Evolutionary conservation across 2,329 filamentous ascomycete genomes (phyloP), one percentile per base, ranked within the genome.

Genomic region (Cladophialophora yegresii): DNA sequence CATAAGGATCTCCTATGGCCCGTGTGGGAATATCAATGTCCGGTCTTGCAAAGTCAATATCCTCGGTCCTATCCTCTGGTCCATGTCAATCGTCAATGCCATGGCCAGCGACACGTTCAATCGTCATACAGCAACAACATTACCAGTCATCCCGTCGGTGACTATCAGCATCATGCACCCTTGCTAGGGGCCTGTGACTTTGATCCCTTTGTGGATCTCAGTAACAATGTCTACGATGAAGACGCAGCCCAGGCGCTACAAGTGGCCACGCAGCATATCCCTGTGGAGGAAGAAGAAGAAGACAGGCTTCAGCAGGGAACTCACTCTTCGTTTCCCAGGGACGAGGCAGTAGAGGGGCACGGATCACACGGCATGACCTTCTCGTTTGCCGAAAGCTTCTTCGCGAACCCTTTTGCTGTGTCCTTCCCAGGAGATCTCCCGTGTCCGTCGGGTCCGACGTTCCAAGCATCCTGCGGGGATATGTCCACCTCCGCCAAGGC

Each of bases 331-430:
- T 10, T 50, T 54, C 50, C 49, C 16, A 2, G 50, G 58, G 36
- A 61, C 9, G 58, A 61, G 30, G 8, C 54, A 12, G n/a, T n/a
- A n/a, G n/a, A n/a, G n/a, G 33, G 9, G 8, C 58, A 56, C 22
- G 32, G 16, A 32, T 10, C 22, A 12, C 51, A 36, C 62, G 58
- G 23, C 28, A 12, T 53, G 12, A 47, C 28, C 54, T 54, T 60
- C 22, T 49, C 30, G 20, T 66, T 69, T 61, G 61, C 68, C n/a
- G 59, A 63, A 13, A 64, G 36, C 32, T 70, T 70, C 62, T 68
- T 70, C 54, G 55, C 63, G 23, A 70, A 70, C 55, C 68, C 68
- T 8, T 70, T 70, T 36, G 68, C 66, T 2, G 68, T 70, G n/a
- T 68, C 66, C 20, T 68, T 70, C 47, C 68, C 68, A 5, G 66